These are phyloP conservation scores for Aureobasidium sp. DNA, from an alignment of 2,329 filamentous ascomycete species.

Conservation along the genomic window DNA sequence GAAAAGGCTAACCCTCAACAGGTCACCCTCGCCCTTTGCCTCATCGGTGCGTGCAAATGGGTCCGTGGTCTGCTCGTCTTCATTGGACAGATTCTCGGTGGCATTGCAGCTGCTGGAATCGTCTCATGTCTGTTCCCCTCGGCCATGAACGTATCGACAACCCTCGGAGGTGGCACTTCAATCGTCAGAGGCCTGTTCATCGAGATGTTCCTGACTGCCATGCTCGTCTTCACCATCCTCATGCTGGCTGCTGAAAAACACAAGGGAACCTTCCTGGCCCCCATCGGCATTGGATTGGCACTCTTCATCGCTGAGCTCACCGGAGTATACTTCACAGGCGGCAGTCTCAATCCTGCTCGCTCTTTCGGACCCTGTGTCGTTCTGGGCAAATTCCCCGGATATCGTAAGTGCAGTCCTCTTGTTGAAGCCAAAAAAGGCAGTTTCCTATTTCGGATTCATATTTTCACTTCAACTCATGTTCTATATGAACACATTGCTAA, in stretches of 20 bases:
- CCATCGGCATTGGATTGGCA: conserved; percentile 33
- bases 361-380: conserved; percentile 27
- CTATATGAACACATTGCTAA: no score
- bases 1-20: not conserved
- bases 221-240: conserved; percentile 42
- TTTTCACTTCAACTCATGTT: no score
- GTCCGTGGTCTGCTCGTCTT: conserved; percentile 34
- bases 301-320: conserved; percentile 38
- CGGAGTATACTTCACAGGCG: conserved; percentile 36
- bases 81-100: conserved; percentile 36
- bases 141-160: conserved; percentile 36
- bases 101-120: conserved; percentile 36
- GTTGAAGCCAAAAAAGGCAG: no score
- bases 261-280: conserved; percentile 33
- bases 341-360: conserved; percentile 27
- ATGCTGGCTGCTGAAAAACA: conserved; percentile 35
- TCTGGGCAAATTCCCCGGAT: conserved; percentile 20
- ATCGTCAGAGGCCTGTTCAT: conserved; percentile 39
- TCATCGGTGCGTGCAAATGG: conserved; percentile 41
- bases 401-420: conserved; percentile 12
- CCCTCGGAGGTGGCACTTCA: conserved; percentile 33
- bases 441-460: no score
- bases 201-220: conserved; percentile 42
- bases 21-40: conserved; percentile 39
- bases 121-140: conserved; percentile 38